Evolutionary conservation across 108 stramenopile genomes (phyloP), one percentile per base, ranked within the genome.

Genomic region (Schizochytrium sp.): DNA sequence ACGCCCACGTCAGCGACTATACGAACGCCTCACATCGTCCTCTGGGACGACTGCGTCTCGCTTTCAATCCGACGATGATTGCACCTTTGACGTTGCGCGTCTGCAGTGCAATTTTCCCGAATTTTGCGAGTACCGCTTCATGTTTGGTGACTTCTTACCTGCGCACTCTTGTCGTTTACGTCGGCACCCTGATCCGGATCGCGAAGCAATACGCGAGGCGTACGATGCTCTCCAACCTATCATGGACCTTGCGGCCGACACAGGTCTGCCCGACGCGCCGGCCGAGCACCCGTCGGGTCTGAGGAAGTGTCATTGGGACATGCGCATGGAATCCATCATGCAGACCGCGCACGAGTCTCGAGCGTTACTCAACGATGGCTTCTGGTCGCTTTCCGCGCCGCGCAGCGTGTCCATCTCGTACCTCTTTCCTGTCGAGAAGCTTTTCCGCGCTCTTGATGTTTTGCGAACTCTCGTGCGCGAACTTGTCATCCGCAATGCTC

Each of bases 401-500:
- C 45, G 51, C 25, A 83, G 19, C 25, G 76, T 83, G 16, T 10
- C 76, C n/a, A 47, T 83, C 43, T 6, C 48, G 12, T 83, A 83
- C 51, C 48, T 53, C 51, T 83, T 83, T 23, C 76, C 76, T 23
- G 48, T 83, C 14, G 28, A 53, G 16, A 83, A 83, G 51, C 76
- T 83, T 12, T 83, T 83, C 51, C 76, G 51, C n/a, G 76, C 76
- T 23, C 76, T 83, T 4, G 76, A 83, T 23, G 48, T 83, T 23
- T 83, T 53, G n/a, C 76, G 76, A 14, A 83, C 76, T 23, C 51
- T 83, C 25, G 76, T 83, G 18, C 76, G 76, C 25, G 76, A 83
- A 16, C 51, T 83, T 12, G 76, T 83, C 4, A 83, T 83, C 6
- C 45, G 51, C 25, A 83, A 83, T 34, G 76, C 76, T 6, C 76